Evolutionary conservation across 2,329 filamentous ascomycete species (phyloP).

Genomic region (Chaetomium strumarium): DNA sequence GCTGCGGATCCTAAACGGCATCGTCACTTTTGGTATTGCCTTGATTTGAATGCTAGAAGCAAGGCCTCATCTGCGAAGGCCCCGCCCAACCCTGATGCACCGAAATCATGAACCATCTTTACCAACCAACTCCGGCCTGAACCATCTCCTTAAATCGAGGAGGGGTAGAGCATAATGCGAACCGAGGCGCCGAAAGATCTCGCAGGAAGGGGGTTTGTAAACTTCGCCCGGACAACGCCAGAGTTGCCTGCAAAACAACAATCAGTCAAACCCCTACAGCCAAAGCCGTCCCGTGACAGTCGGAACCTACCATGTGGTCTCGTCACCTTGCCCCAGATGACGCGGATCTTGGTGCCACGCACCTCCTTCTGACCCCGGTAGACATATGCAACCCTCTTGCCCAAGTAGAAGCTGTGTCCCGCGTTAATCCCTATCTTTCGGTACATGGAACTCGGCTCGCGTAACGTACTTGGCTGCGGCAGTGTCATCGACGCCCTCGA

Average conservation of each 20-base stretch:
- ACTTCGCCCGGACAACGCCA: constrained; percentile 95
- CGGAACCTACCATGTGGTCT: constrained; percentile 73
- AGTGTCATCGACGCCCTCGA: constrained; percentile 93
- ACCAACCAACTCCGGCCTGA: constrained; percentile 55
- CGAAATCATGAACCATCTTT: constrained; percentile 56
- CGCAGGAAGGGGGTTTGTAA: constrained; percentile 90
- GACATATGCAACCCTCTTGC: constrained; percentile 98
- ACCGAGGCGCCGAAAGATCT: constrained; percentile 95
- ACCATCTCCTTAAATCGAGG: constrained; percentile 67
- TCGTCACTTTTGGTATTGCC: constrained; percentile 32
- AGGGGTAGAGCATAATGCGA: constrained; percentile 97
- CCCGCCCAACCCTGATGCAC: constrained; percentile 51
- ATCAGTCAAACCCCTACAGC: constrained; percentile 8
- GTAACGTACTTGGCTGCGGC: constrained; percentile 73
- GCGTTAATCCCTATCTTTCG: constrained; percentile 23
- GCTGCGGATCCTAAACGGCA: constrained; percentile 26
- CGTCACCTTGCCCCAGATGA: constrained; percentile 99
- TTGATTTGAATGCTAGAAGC: constrained; percentile 51
- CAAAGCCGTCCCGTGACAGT: neutral
- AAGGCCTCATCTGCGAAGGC: constrained; percentile 44
- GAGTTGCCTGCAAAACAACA: constrained; percentile 67
- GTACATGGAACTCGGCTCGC: neutral
- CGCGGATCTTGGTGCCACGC: constrained; percentile 95
- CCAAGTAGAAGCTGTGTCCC: constrained; percentile 74
- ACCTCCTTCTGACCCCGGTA: constrained; percentile 94